These are phyloP conservation scores for Avena atlantica DNA, from an alignment of 176 grass and related monocot species.

Conservation along the genomic window DNA sequence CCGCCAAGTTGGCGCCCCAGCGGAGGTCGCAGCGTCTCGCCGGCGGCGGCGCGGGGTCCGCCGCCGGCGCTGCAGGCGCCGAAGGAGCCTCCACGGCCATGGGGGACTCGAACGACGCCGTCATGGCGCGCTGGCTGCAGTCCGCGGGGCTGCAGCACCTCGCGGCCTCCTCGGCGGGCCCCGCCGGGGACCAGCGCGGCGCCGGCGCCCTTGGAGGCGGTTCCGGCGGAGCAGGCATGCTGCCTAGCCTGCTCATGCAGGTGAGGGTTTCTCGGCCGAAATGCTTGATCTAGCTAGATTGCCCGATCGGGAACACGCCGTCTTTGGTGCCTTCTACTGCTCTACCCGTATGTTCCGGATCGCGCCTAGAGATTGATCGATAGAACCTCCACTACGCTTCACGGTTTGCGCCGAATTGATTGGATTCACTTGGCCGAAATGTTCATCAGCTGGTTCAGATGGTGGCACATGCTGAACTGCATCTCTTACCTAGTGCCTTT, in stretches of 20 bases:
- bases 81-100: constrained; percentile 41
- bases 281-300: constrained; percentile 40
- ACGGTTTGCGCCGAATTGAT: not conserved
- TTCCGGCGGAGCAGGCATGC: constrained; percentile 48
- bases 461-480: not conserved
- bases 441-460: not conserved
- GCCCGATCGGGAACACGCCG: constrained; percentile 21
- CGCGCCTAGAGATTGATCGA: not conserved
- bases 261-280: constrained; percentile 39
- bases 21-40: constrained; percentile 91
- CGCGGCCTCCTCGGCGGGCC: constrained; percentile 53
- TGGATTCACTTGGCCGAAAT: not conserved
- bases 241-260: constrained; percentile 95
- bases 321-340: not conserved
- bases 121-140: constrained; percentile 97
- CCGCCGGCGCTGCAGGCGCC: constrained; percentile 12
- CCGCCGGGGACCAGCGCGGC: constrained; percentile 30
- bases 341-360: not conserved
- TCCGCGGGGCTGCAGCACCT: constrained; percentile 98
- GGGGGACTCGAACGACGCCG: constrained; percentile 78
- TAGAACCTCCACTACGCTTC: not conserved
- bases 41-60: constrained; percentile 73
- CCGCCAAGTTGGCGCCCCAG: constrained; percentile 94
- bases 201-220: constrained; percentile 42
- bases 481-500: constrained; percentile 5